Base-by-base conservation (phyloP, 2,329 filamentous ascomycete genomes). In the Biscogniauxia sp. region DNA sequence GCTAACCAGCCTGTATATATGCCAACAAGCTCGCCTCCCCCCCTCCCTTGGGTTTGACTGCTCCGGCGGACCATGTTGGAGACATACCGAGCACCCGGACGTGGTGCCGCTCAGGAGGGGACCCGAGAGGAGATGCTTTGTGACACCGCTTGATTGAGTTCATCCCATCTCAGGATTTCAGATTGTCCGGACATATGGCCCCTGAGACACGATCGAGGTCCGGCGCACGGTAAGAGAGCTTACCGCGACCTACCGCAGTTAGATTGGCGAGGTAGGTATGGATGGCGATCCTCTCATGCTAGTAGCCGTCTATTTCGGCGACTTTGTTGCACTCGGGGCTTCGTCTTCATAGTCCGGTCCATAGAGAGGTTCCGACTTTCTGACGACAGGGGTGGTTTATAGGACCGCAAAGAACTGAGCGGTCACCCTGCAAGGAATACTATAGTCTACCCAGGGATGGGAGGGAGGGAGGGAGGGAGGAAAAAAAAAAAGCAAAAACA, bases 71-170 rank as follows among this genome's bases (percentile, higher is more conserved):
- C 66, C 55, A 61, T 64, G 62, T 65, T 71, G 69, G 69, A 71
- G 69, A 69, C 55, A 68, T 64, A 54, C 62, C 68, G 69, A 65
- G 61, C 49, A 53, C 50, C 54, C 68, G 66, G 68, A 70, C 66
- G 64, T 61, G 54, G 54, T 64, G 20, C 49, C 52, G 54, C 57
- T 49, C 41, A 53, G 61, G 56, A 56, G 61, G 62, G 61, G 58
- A 52, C 11, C 49, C 28, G 50, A 20, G 55, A 20, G 51, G 58
- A 54, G 32, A 54, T 53, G 37, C 55, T 54, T 57, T 45, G 37
- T 45, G 37, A 13, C 37, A 54, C 57, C 57, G 61, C 26, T 60
- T 53, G 54, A 61, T 61, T 64, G 56, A 61, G 62, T 64, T 66
- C 58, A 26, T 25, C 54, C 52, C 37, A 41, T 53, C 56, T 54